Evolutionary conservation across 495 filamentous ascomycete species (phyloP), one percentile per base, ranked within the genome.

Genomic region (Letharia columbiana): DNA sequence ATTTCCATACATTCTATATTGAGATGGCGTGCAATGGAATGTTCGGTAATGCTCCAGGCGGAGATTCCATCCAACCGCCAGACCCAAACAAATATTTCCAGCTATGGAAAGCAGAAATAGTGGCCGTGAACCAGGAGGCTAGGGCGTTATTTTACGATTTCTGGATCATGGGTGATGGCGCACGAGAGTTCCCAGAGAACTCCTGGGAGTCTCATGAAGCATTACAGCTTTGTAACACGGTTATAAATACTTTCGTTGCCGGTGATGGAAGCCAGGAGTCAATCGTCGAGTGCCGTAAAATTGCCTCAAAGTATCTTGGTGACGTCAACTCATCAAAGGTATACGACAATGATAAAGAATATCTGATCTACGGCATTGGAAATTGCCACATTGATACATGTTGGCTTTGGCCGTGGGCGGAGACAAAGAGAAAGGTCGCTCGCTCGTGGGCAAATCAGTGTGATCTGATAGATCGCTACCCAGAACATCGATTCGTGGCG

Each of bases 1-100:
- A 92, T 74, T 83, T 89, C 68, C 94, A 98, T 73, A 83, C 79
- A 12, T 89, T 98, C 67, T 98, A 96, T 75, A 86, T 98, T 67
- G 94, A 98, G 78, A 96, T 98, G 90, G 94, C 94, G 18, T 98
- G 94, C 76, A 98, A 98, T 76, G 86, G 86, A 70, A 98, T 98
- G 93, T 97, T 98, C 77, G 94, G 94, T 61, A 97, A 96, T 76
- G 88, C 91, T 0, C 80, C 86, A 3, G 89, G 87, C 31, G 92
- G 90, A 17, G 92, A 96, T 73, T 84, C 79, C 9, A 97, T 96
- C 64, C 91, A 96, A 72, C 92, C 94, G 11, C 94, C 94, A 2
- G 80, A 87, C 59, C 90, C 91, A 23, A 84, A 96, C 76, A 88
- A 81, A 71, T 89, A 86, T 70, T 98, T 87, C 73, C 81, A 83